A percentile compares a stretch with the other conserved stretches of the same genome.
phyloP scores from a whole-genome alignment of 805 yeast species.

The Starmerella asiatica region DNA sequence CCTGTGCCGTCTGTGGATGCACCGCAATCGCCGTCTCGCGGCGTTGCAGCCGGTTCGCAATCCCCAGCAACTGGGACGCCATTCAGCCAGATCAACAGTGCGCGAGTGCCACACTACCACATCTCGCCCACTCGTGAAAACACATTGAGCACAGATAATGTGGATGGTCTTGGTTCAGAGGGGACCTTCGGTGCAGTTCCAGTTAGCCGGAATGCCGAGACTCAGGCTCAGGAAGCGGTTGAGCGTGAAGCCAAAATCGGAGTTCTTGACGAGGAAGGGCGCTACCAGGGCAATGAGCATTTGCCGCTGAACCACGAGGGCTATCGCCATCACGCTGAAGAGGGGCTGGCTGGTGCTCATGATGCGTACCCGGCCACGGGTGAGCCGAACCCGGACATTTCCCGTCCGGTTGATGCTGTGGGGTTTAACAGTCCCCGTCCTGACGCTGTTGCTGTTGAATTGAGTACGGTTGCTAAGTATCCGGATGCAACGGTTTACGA shows the following conservation, averaged over 20 bases:
- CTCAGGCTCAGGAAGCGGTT: constrained; percentile 2
- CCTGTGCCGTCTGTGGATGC: too few species aligned
- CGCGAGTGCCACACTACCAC: constrained; percentile 2
- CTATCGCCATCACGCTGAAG: constrained; percentile 12
- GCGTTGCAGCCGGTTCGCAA: background rate
- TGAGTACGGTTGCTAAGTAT: background rate
- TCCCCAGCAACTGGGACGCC: background rate
- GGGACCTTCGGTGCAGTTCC: constrained; percentile 14
- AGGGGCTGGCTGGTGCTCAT: constrained; percentile 9
- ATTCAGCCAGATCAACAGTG: background rate
- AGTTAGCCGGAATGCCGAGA: constrained; percentile 4
- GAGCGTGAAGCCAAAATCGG: constrained; percentile 5
- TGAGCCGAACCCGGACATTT: background rate
- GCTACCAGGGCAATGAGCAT: constrained; percentile 6
- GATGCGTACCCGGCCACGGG: background rate
- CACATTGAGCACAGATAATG: constrained; percentile 8
- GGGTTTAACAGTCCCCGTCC: background rate
- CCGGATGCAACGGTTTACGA: background rate
- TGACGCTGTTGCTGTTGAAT: background rate
- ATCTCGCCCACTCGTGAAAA: constrained; percentile 12
- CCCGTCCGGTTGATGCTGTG: background rate
- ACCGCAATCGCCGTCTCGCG: too few species aligned
- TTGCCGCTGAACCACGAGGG: constrained; percentile 8
- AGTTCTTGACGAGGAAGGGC: constrained; percentile 4
- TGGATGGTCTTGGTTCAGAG: constrained; percentile 11